phyloP scores from a whole-genome alignment of 164 flowering plant species.

The Stephania japonica region DNA sequence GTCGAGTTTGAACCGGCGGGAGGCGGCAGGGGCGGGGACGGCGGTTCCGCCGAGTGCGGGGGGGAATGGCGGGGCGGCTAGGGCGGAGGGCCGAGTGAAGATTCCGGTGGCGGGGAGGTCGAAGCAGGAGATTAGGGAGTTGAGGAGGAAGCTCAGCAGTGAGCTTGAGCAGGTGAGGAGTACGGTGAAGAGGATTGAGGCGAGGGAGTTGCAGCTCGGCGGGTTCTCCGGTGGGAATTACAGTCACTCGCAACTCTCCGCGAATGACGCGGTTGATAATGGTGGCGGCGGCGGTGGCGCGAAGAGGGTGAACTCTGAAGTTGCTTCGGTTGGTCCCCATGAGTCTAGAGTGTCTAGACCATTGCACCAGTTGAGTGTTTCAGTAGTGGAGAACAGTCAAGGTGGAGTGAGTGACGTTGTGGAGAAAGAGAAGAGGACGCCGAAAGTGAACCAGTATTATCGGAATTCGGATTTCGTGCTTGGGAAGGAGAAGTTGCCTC shows the following conservation, averaged over 20 bases:
- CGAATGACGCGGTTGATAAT: slow-evolving; percentile 26
- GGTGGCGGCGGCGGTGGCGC: slow-evolving; percentile 26
- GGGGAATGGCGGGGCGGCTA: slow-evolving; percentile 3
- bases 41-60: slow-evolving; percentile 8
- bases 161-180: slow-evolving; percentile 65
- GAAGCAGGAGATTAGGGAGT: slow-evolving; percentile 55
- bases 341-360: slow-evolving; percentile 35
- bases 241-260: slow-evolving; percentile 26
- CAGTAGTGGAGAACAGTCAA: slow-evolving; percentile 53
- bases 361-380: slow-evolving; percentile 45
- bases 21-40: slow-evolving; percentile 9
- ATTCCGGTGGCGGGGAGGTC: slow-evolving; percentile 39
- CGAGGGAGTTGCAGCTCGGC: slow-evolving; percentile 26
- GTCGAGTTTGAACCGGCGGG: slow-evolving; percentile 31
- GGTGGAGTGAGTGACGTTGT: slow-evolving; percentile 32
- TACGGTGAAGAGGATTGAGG: slow-evolving; percentile 62
- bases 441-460: slow-evolving; percentile 75
- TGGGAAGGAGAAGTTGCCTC: slow-evolving; percentile 73
- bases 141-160: slow-evolving; percentile 49
- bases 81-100: slow-evolving; percentile 33
- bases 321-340: slow-evolving; percentile 28
- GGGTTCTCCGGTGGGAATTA: slow-evolving; percentile 14
- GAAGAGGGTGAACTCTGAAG: slow-evolving; percentile 43
- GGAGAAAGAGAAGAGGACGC: slow-evolving; percentile 88
- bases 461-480: slow-evolving; percentile 69